These are phyloP conservation scores for Panicum virgatum DNA, from an alignment of 202 grass and related monocot genomes.

Conservation along the genomic window DNA sequence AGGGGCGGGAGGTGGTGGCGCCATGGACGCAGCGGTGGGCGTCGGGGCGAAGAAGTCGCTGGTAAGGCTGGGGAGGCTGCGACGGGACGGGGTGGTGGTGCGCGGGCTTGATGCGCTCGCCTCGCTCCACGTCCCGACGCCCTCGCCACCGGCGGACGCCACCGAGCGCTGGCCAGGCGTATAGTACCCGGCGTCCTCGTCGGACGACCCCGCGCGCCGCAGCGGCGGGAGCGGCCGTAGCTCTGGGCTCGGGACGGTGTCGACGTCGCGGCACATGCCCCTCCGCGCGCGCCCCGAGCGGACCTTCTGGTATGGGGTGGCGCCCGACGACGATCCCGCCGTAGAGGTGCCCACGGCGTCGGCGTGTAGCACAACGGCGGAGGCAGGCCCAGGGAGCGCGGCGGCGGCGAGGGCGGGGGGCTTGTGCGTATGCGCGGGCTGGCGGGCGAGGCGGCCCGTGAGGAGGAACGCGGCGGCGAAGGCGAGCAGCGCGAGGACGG, in stretches of 20 bases:
- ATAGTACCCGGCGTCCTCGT: slow-evolving; percentile 82
- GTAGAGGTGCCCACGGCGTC: slow-evolving; percentile 38
- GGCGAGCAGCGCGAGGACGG: slow-evolving; percentile 51
- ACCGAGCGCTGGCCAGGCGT: slow-evolving; percentile 69
- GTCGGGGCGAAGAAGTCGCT: slow-evolving; percentile 56
- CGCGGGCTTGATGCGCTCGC: slow-evolving; percentile 64
- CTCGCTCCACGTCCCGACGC: slow-evolving; percentile 56
- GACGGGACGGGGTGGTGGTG: slow-evolving; percentile 64
- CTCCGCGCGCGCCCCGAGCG: slow-evolving; percentile 49
- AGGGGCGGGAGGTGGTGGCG: slow-evolving; percentile 24
- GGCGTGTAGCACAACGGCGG: slow-evolving; percentile 1
- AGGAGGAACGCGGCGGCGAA: slow-evolving; percentile 56
- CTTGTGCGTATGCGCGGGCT: slow-evolving; percentile 28
- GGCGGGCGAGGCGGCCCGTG: slow-evolving; percentile 41
- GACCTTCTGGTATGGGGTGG: slow-evolving; percentile 69
- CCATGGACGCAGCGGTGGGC: not conserved
- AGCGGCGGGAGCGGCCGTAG: slow-evolving; percentile 86
- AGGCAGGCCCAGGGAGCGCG: not conserved
- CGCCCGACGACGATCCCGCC: not conserved
- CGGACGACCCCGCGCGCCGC: slow-evolving; percentile 54
- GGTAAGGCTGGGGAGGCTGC: slow-evolving; percentile 77
- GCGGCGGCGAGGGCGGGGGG: not conserved
- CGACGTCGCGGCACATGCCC: slow-evolving; percentile 67
- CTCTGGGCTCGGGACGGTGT: slow-evolving; percentile 79
- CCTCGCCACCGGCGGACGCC: slow-evolving; percentile 39